phyloP scores from a whole-genome alignment of 495 filamentous ascomycete species.

The Astrothelium macrocarpum region DNA sequence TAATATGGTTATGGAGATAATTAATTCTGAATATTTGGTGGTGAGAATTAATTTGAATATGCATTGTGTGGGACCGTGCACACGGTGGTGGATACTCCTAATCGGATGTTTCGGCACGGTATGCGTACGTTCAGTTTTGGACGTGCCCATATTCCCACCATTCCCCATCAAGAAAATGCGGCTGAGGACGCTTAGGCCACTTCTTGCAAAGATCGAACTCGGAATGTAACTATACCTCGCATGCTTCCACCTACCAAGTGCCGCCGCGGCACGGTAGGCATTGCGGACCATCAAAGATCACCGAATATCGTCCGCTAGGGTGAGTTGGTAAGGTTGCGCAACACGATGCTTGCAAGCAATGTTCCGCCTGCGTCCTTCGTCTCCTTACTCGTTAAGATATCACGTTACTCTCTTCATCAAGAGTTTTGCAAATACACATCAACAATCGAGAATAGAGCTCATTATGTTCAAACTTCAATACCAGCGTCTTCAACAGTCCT shows the following conservation, averaged over 20 bases:
- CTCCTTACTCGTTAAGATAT: not conserved
- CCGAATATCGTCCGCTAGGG: not conserved
- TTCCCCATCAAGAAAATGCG: not conserved
- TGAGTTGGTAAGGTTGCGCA: not conserved
- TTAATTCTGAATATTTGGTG: too few relatives aligned
- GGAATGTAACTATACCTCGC: not conserved
- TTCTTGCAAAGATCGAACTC: not conserved
- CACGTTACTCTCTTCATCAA: not conserved
- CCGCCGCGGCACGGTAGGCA: not conserved
- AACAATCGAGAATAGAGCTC: not conserved
- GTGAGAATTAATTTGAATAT: too few relatives aligned
- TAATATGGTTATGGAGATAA: too few relatives aligned
- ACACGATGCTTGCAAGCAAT: not conserved
- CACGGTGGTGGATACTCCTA: too few relatives aligned
- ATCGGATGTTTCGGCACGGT: not conserved
- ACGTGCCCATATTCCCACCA: not conserved
- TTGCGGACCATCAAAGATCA: not conserved
- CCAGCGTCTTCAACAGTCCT: not conserved
- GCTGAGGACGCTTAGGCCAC: not conserved
- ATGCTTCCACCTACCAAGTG: not conserved
- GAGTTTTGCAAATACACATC: not conserved
- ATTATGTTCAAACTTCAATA: not conserved
- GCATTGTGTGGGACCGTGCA: too few relatives aligned
- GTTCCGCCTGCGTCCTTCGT: not conserved
- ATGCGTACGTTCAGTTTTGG: not conserved